A percentile compares a stretch with the other conserved stretches of the same genome.
Evolutionary conservation across 495 filamentous ascomycete genomes (phyloP).

Genomic region (Aspergillus kassunensis): DNA sequence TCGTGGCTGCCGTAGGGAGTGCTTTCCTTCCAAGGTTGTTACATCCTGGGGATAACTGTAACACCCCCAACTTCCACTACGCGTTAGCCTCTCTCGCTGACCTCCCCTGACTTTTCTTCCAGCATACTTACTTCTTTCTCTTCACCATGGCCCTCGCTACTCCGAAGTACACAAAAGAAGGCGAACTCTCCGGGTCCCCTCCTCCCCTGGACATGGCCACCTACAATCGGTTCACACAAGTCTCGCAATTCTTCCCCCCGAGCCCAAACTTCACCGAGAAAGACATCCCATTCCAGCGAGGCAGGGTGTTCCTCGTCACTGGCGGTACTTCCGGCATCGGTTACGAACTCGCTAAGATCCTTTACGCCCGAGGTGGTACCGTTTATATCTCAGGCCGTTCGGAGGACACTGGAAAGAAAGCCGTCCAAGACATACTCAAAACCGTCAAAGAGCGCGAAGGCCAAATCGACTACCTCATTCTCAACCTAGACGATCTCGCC

Average conservation of each 20-base stretch:
- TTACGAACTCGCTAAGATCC: constrained; percentile 34
- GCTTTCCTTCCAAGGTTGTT: neutral
- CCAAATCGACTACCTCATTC: constrained; percentile 36
- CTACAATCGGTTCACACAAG: constrained; percentile 8
- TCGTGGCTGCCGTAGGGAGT: neutral
- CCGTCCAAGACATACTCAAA: constrained; percentile 32
- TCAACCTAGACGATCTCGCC: constrained; percentile 47
- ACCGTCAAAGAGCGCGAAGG: constrained; percentile 15
- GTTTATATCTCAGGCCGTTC: constrained; percentile 47
- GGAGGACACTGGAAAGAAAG: constrained; percentile 26
- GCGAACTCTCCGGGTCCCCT: neutral
- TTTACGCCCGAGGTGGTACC: constrained; percentile 35
- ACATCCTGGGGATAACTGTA: neutral
- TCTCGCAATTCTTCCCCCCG: constrained; percentile 33
- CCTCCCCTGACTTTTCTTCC: neutral
- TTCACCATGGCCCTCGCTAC: neutral
- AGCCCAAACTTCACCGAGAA: constrained; percentile 26
- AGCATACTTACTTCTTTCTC: constrained; percentile 6
- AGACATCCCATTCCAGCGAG: constrained; percentile 28
- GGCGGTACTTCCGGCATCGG: constrained; percentile 42
- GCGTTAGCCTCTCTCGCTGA: neutral
- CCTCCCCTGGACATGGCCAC: neutral
- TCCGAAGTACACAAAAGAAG: neutral
- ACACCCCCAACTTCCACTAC: neutral
- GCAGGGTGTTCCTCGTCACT: constrained; percentile 40